Evolutionary conservation across 495 filamentous ascomycete species (phyloP), one percentile per base, ranked within the genome.

Genomic region (Parmelia sp.): DNA sequence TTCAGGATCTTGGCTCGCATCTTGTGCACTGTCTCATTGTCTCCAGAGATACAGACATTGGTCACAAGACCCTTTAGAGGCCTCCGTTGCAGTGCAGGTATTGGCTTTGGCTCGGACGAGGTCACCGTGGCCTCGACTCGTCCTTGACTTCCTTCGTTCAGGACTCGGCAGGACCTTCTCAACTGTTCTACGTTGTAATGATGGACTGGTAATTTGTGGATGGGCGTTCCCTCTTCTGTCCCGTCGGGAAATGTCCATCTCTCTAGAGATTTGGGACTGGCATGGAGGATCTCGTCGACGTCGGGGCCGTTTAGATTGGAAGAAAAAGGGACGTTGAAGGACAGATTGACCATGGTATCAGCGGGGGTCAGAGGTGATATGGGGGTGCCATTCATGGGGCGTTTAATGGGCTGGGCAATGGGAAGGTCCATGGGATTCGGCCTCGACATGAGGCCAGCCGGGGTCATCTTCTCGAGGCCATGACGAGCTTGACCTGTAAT

Each of bases 271-370:
- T 87, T 86, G 62, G 84, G 82, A 65, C 86, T 95, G 66, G 92
- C 91, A 76, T 96, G 89, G 58, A 97, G 79, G 67, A 97, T 89
- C 74, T 97, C 92, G 71, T 95, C 89, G 69, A 85, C 84, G 68
- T 96, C 90, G 68, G 94, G 94, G 35, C 95, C 94, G 66, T 89
- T 86, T 63, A 96, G 84, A 68, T 91, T 89, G 57, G 91, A 95
- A 63, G 90, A 85, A 78, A 98, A 96, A 39, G 94, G 94, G 12
- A 97, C 88, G 72, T 96, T 96, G 84, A 97, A 97, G 69, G 90
- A 90, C 58, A 90, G 82, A 68, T 87, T 86, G 71, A 92, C 88
- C 63, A 84, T 83, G 36, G 86, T 77, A 69, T 92, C 87, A 75
- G 84, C 78, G 57, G 82, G 77, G 42, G 85, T 83, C 40, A 86